Evolutionary conservation across 257 asterid species (phyloP), one percentile per base, ranked within the genome.

Genomic region (Cruciata laevipes): DNA sequence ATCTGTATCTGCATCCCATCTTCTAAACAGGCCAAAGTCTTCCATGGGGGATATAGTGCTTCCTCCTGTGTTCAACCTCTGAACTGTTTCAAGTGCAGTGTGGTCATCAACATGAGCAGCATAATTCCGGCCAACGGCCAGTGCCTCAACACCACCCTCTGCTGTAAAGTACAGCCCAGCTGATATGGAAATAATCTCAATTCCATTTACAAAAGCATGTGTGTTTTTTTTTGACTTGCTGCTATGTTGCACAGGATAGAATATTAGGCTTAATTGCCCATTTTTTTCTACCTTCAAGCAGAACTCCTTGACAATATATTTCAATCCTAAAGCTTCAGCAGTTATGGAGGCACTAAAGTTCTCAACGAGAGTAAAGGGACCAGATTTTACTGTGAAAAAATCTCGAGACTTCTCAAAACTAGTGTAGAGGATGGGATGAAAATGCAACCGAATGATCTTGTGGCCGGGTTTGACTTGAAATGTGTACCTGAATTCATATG

Each of bases 291-390:
- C 58, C 69, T 60, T 75, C 53, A 82, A 17, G 57, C 95, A 77
- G 63, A 75, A 84, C 63, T 87, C 90, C 80, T 83, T 88, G 0
- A 47, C 77, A 51, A 86, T 10, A 30, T 57, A 33, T 8, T 10
- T 75, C 10, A 57, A 74, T 20, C 71, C 75, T 20, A 65, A 24
- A 40, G 24, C 3, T 12, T 65, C 69, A 58, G 75, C 67, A 64
- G 72, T 12, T 52, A 68, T 44, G 5, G 77, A 68, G 23, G 81
- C 74, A 8, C 51, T 68, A 17, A 72, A 72, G 51, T 72, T 32
- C 14, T 30, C 27, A 24, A 72, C 61, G 13, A 72, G 69, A 47
- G 77, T 73, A 11, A 56, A 67, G 31, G 68, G 62, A 59, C 69
- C 73, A 12, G 73, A 60, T 69, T 60, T 69, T 7, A 77, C 75